Conservation (phyloP, 768 basidiomycete species). For the Lactarius pseudohatsudake region DNA sequence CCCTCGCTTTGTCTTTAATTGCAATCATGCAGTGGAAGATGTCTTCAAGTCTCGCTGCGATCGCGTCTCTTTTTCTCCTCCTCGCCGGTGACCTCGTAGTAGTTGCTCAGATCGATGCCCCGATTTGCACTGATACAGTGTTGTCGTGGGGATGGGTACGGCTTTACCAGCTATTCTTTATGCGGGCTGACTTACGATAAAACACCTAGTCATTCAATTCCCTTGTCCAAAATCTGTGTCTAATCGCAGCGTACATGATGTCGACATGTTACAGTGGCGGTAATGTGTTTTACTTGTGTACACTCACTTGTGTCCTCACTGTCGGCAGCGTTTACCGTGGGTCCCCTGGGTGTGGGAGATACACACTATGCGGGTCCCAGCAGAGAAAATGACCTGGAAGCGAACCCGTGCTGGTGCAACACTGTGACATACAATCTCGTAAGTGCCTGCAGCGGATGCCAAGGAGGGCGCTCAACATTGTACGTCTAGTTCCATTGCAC, state of each 20-base stretch:
- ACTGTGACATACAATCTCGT: background rate
- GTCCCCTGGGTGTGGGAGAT: background rate
- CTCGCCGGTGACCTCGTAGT: background rate
- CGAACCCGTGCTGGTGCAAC: background rate
- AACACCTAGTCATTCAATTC: background rate
- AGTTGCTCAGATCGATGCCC: background rate
- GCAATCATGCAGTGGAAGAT: background rate
- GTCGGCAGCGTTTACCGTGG: background rate
- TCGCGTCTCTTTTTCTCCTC: background rate
- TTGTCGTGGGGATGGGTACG: background rate
- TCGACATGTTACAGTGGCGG: background rate
- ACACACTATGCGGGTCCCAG: background rate
- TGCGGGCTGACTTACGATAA: background rate
- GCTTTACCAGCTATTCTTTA: background rate
- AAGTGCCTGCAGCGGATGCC: background rate
- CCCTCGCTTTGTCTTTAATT: background rate
- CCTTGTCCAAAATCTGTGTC: background rate
- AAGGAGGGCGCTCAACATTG: background rate
- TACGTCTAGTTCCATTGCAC: background rate
- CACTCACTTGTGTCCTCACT: background rate
- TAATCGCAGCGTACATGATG: background rate
- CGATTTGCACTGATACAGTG: background rate
- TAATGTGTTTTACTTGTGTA: background rate
- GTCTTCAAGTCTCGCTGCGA: background rate
- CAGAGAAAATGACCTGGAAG: background rate